Evolutionary conservation across 2,329 filamentous ascomycete species (phyloP), one percentile per base, ranked within the genome.

Genomic region (Nigrospora oryzae): DNA sequence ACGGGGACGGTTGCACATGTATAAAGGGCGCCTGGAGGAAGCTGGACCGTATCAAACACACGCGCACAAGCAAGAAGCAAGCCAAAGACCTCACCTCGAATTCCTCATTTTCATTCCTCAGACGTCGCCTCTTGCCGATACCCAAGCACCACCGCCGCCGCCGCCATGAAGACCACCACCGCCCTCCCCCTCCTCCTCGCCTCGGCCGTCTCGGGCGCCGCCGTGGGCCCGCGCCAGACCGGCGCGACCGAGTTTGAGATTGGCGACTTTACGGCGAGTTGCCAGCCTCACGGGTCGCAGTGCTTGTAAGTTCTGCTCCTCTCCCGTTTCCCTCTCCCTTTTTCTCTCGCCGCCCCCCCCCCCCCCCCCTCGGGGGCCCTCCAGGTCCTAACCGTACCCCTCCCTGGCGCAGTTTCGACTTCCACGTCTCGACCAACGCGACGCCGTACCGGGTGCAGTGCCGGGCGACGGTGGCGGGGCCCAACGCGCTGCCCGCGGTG

Each of bases 201-300:
- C 40, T 42, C 40, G 8, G 40, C 40, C 33, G 33, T 36, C 19
- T 42, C 40, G 3, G 40, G 40, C 19, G 40, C 40, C 8, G 40
- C 33, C 17, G 30, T 42, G 12, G 19, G 23, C 12, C 40, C 14
- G 2, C 40, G 33, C 16, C 40, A 42, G n/a, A 31, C 33, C 28
- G 32, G 32, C 14, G 28, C 40, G 13, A 11, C 32, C 3, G 40
- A 42, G 40, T 42, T 42, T 23, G 40, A 42, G 8, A 34, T 42
- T 15, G 23, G 33, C 19, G 13, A 36, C 33, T 42, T 42, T 23
- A 16, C 40, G 32, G 40, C 40, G 32, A 42, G 11, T 33, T 42
- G 40, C 33, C 33, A 36, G 33, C 40, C 40, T 13, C 40, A 42
- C n/a, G 35, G 40, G n/a, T 33, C 35, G 40, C 32, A 30, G 32